These are phyloP conservation scores for Ophiostoma himal-ulmi DNA, from an alignment of 2,329 filamentous ascomycete species.

Conservation along the genomic window DNA sequence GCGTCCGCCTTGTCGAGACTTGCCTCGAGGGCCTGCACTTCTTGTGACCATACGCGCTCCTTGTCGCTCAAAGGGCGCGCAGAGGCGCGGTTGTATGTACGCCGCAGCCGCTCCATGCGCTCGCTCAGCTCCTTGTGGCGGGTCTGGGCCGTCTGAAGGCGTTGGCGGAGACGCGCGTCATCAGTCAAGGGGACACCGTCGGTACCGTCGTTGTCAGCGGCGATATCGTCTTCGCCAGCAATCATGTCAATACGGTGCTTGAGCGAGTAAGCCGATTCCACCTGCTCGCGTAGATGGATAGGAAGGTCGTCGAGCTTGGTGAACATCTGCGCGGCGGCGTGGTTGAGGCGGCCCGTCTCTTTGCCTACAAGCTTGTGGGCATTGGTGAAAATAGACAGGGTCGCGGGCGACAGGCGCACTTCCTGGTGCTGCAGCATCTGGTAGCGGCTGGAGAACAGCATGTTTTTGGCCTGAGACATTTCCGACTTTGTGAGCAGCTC, in stretches of 20 bases:
- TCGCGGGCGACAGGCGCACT: constrained; percentile 63
- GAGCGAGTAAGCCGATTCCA: constrained; percentile 59
- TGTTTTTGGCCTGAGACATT: constrained; percentile 43
- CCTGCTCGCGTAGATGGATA: constrained; percentile 61
- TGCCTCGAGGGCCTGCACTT: constrained; percentile 37
- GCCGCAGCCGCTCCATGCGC: constrained; percentile 55
- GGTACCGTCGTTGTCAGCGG: not conserved
- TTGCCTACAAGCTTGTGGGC: constrained; percentile 64
- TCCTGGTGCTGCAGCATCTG: constrained; percentile 58
- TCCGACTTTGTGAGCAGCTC: constrained; percentile 26
- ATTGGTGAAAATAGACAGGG: constrained; percentile 64
- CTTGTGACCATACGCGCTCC: constrained; percentile 49
- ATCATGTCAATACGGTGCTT: constrained; percentile 61
- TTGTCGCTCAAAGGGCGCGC: constrained; percentile 55
- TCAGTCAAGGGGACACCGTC: constrained; percentile 37
- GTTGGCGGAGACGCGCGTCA: constrained; percentile 53
- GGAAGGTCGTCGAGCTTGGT: constrained; percentile 63
- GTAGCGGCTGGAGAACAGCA: constrained; percentile 54
- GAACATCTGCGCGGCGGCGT: constrained; percentile 68
- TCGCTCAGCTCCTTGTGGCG: constrained; percentile 53
- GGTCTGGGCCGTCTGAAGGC: constrained; percentile 49
- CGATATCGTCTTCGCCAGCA: constrained; percentile 47
- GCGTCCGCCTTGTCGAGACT: constrained; percentile 34
- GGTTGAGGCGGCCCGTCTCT: constrained; percentile 63
- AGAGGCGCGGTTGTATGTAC: constrained; percentile 44